Base-by-base conservation (phyloP, 768 basidiomycete species). In the Roridomyces roridus region DNA sequence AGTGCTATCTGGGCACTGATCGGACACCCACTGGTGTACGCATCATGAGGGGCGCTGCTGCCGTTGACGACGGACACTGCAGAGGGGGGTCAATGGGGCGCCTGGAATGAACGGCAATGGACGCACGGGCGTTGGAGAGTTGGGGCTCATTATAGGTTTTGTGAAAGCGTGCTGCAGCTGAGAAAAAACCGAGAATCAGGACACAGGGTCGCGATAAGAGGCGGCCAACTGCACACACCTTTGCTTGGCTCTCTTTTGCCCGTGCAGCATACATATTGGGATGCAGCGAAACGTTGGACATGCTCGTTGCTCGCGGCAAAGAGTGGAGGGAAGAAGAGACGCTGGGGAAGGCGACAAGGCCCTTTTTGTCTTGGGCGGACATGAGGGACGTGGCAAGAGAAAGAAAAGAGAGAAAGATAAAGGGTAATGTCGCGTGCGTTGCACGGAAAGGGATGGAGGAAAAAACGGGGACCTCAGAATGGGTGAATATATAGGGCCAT, bases 171-270 rank as follows among this genome's bases (percentile, higher is more conserved):
- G 85, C 77, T 85, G 78, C 21, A 91, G 81, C 89, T 80, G 57
- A 12, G 39, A 25, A 47, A 28, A 60, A 53, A 57, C 45, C 47
- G 53, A 25, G 44, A 18, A 65, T 54, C 4, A 40, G n/a, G n/a
- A n/a, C n/a, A n/a, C n/a, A n/a, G n/a, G n/a, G 28, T 37, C 24
- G 20, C 20, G 39, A 26, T 1, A 35, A 12, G 24, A 40, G 39
- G 55, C 36, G 24, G 29, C n/a, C 20, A 11, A 29, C 6, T 2
- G 39, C 24, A 66, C 74, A 53, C 37, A 89, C 89, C 82, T 91
- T 89, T 36, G 87, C 88, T 72, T 91, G 85, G 64, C 89, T 89
- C 70, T 89, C 84, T 5, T 85, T 83, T 29, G 85, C 83, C 31
- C 83, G 82, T 54, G 84, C 81, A 1, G 85, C 83, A 67, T 87